A percentile compares a stretch with the other conserved stretches of the same genome.
These are phyloP conservation scores for Rhizopogon roseolus DNA, from an alignment of 768 basidiomycete genomes.

Conservation along the genomic window DNA sequence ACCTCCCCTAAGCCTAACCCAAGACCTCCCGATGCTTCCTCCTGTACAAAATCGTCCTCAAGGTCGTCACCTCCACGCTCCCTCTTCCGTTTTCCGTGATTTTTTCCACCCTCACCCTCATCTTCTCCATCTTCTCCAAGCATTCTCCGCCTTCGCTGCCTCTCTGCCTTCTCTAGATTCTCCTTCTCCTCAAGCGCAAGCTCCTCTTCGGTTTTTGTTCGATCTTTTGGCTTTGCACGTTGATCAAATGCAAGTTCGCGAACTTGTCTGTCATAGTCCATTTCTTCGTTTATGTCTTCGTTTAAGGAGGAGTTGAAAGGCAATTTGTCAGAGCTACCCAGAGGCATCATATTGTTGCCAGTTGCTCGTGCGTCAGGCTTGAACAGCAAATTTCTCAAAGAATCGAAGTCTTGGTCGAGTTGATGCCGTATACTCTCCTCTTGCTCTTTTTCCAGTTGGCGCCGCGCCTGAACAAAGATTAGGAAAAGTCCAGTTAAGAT, in stretches of 20 bases:
- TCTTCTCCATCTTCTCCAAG: constrained; percentile 69
- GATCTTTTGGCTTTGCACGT: constrained; percentile 88
- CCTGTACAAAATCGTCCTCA: constrained; percentile 77
- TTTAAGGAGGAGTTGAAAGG: not conserved
- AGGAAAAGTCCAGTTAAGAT: not conserved
- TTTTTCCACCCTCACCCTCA: constrained; percentile 48
- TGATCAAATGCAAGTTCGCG: constrained; percentile 91
- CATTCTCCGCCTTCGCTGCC: constrained; percentile 76
- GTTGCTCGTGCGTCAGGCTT: constrained; percentile 44
- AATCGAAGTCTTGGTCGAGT: constrained; percentile 84
- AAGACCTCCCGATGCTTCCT: constrained; percentile 29
- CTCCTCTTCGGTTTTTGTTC: constrained; percentile 97
- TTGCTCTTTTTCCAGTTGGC: constrained; percentile 86
- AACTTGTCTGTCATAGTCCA: constrained; percentile 89
- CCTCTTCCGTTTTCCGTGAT: constrained; percentile 42
- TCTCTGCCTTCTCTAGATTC: constrained; percentile 81
- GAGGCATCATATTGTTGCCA: constrained; percentile 32
- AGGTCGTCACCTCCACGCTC: constrained; percentile 79
- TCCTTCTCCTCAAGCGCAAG: constrained; percentile 85
- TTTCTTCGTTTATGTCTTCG: constrained; percentile 34
- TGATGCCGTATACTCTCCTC: constrained; percentile 83
- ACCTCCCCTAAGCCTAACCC: constrained; percentile 34
- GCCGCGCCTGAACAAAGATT: constrained; percentile 49
- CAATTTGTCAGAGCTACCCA: constrained; percentile 13
- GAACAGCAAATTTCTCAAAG: constrained; percentile 71